Evolutionary conservation across 2,329 filamentous ascomycete species (phyloP).

Genomic region (Lasiodiplodia gonubiensis): DNA sequence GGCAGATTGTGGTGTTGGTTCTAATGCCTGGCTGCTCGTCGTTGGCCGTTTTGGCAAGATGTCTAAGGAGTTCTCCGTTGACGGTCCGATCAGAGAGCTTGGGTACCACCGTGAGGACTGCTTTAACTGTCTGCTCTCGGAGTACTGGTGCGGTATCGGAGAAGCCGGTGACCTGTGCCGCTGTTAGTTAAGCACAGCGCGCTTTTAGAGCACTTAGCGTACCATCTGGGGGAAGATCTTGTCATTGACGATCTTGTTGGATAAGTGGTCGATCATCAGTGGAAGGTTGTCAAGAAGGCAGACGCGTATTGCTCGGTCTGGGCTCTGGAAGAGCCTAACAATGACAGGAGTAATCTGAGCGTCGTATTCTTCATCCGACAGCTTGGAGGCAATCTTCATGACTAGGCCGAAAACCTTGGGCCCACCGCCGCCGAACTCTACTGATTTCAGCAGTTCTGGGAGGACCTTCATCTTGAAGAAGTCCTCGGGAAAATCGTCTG

Average conservation of each 20-base stretch:
- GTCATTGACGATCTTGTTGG: slow-evolving; percentile 89
- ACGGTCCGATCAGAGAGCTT: slow-evolving; percentile 93
- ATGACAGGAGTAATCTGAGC: slow-evolving; percentile 82
- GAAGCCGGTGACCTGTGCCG: slow-evolving; percentile 80
- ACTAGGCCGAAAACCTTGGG: slow-evolving; percentile 88
- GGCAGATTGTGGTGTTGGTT: slow-evolving; percentile 96
- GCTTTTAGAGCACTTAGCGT: slow-evolving; percentile 34
- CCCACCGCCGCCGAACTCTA: slow-evolving; percentile 97
- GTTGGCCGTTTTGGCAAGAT: slow-evolving; percentile 94
- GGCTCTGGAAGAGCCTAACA: slow-evolving; percentile 84
- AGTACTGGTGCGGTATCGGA: slow-evolving; percentile 90
- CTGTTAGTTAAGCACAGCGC: slow-evolving; percentile 36
- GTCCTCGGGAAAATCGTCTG: slow-evolving; percentile 94
- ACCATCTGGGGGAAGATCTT: slow-evolving; percentile 97
- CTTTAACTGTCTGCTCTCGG: slow-evolving; percentile 94
- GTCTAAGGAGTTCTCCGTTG: slow-evolving; percentile 89
- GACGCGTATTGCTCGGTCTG: slow-evolving; percentile 89
- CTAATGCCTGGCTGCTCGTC: slow-evolving; percentile 97
- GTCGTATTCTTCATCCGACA: slow-evolving; percentile 90
- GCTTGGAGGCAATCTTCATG: slow-evolving; percentile 86
- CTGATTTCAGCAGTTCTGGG: slow-evolving; percentile 93
- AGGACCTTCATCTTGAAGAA: slow-evolving; percentile 98
- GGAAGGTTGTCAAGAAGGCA: slow-evolving; percentile 88
- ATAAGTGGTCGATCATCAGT: slow-evolving; percentile 86
- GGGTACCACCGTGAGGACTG: slow-evolving; percentile 81